Conservation (phyloP, 2,329 filamentous ascomycete genomes). For the Cylindrodendrum hubeiense region DNA sequence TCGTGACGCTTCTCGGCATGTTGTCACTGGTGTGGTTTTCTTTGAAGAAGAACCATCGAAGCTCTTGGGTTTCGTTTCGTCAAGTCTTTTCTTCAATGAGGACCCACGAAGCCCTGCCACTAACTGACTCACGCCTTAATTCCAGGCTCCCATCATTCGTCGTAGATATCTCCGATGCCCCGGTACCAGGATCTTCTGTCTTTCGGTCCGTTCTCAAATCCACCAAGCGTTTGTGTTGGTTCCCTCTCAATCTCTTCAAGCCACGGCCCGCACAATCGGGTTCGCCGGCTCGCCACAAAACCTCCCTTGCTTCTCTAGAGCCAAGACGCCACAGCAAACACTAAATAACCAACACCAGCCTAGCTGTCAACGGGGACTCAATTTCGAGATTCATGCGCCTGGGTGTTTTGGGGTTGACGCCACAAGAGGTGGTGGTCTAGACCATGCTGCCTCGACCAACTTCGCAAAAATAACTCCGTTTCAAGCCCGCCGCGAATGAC, state of each 20-base stretch:
- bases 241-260: not conserved
- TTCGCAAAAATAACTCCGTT: not conserved
- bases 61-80: too few relatives aligned
- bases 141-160: not conserved
- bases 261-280: not conserved
- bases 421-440: not conserved
- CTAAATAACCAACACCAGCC: not conserved
- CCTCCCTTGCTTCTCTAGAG: not conserved
- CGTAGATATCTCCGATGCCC: not conserved
- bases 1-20: not conserved
- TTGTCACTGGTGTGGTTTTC: not conserved
- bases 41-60: not conserved
- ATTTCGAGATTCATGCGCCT: not conserved
- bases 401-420: not conserved
- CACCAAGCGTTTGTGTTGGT: not conserved
- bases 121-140: not conserved
- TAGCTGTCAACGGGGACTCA: not conserved
- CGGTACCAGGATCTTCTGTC: not conserved
- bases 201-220: not conserved
- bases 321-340: not conserved
- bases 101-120: not conserved
- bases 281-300: not conserved
- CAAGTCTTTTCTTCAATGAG: not conserved
- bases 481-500: not conserved
- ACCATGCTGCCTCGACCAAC: not conserved